Percentiles rank a stretch among this genome's conserved stretches.
These are phyloP conservation scores for Mortierella antarctica DNA, from an alignment of 192 early-diverging fungal species.

Conservation along the genomic window DNA sequence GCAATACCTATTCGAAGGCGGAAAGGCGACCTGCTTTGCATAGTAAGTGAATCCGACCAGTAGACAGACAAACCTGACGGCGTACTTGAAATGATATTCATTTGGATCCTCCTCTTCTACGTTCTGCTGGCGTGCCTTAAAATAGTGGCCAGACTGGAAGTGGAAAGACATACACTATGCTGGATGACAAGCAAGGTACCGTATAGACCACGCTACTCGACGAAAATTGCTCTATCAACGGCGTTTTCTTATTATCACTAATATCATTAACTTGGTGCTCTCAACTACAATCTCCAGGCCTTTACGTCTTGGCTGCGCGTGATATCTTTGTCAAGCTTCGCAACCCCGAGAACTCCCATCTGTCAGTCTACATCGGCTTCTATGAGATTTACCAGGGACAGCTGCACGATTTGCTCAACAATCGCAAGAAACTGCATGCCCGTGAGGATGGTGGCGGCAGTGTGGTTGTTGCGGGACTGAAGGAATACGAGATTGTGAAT, in stretches of 20 bases:
- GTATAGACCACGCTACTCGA: background rate
- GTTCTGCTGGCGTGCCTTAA: background rate
- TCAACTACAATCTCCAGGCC: constrained; percentile 19
- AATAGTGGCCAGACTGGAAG: constrained; percentile 87
- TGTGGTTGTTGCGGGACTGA: constrained; percentile 90
- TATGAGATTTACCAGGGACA: constrained; percentile 99
- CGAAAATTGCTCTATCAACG: background rate
- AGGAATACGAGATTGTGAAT: constrained; percentile 88
- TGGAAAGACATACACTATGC: constrained; percentile 98
- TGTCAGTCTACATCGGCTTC: constrained; percentile 88
- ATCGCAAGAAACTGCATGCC: constrained; percentile 91
- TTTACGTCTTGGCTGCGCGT: constrained; percentile 91
- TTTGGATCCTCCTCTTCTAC: background rate
- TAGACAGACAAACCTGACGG: no score
- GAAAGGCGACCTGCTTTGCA: constrained; percentile 99
- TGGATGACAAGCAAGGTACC: constrained; percentile 82
- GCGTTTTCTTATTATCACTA: background rate
- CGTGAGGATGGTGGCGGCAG: constrained; percentile 96
- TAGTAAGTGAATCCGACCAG: constrained; percentile 71
- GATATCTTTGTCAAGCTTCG: constrained; percentile 89
- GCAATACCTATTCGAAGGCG: constrained; percentile 93
- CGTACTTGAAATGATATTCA: background rate
- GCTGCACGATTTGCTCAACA: constrained; percentile 92
- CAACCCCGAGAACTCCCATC: constrained; percentile 75
- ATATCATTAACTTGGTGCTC: background rate